A percentile compares a stretch with the other conserved stretches of the same genome.
Conservation (phyloP, 176 grass and related monocot species). For the Coix lacrymajobi region DNA sequence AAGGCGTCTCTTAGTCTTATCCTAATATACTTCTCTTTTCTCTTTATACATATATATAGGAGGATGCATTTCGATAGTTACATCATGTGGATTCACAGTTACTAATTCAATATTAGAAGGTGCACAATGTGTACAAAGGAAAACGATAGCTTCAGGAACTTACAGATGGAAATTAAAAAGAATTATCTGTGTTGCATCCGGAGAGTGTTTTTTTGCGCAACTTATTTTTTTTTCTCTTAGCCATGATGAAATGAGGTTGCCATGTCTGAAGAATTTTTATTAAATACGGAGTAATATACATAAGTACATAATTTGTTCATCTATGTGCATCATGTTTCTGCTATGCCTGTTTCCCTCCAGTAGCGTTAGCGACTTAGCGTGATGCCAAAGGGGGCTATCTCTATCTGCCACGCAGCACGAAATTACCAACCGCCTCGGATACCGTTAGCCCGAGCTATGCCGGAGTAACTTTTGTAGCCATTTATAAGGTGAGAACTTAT, state of each 20-base stretch:
- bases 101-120: slow-evolving; percentile 21
- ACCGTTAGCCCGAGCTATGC: neutral
- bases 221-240: neutral
- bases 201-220: neutral
- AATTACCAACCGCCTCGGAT: neutral
- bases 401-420: neutral
- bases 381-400: neutral
- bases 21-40: neutral
- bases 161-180: neutral
- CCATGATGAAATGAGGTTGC: neutral
- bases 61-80: neutral
- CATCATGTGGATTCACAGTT: neutral
- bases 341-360: neutral
- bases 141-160: slow-evolving; percentile 9
- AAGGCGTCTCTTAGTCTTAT: slow-evolving; percentile 12
- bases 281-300: neutral
- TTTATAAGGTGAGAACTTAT: too few relatives aligned
- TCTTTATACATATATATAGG: neutral
- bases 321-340: neutral
- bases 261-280: neutral
- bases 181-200: neutral
- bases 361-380: neutral
- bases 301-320: neutral
- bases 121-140: slow-evolving; percentile 7
- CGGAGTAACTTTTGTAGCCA: too few relatives aligned